Evolutionary conservation across 768 basidiomycete genomes (phyloP).

Genomic region (Pisolithus albus): DNA sequence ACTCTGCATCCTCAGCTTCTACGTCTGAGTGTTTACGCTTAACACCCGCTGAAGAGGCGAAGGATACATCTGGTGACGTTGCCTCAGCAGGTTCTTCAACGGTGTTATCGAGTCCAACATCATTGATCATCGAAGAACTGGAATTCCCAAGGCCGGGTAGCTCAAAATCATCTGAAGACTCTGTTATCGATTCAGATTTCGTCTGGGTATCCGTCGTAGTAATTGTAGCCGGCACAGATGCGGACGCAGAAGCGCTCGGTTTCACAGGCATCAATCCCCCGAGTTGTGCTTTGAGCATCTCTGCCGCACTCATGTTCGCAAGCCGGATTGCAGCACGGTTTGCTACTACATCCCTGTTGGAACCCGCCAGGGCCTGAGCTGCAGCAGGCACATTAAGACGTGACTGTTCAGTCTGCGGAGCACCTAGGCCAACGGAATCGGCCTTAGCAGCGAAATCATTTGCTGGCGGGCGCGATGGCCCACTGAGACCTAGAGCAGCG

Average conservation of each 20-base stretch:
- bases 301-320: conserved; percentile 96
- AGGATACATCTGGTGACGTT: conserved; percentile 15
- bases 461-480: conserved; percentile 41
- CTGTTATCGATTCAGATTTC: conserved; percentile 17
- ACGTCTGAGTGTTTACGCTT: conserved; percentile 44
- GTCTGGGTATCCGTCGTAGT: conserved; percentile 32
- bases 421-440: conserved; percentile 73
- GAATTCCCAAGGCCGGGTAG: conserved; percentile 29
- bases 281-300: conserved; percentile 87
- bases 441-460: conserved; percentile 71
- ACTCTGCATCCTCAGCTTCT: conserved; percentile 34
- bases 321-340: conserved; percentile 87
- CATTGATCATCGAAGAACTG: conserved; percentile 14
- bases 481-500: conserved; percentile 21
- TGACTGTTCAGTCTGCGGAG: conserved; percentile 51
- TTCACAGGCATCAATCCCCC: conserved; percentile 45
- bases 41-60: conserved; percentile 18
- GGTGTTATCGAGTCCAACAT: conserved; percentile 18
- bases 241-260: conserved; percentile 23
- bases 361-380: conserved; percentile 69
- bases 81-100: conserved; percentile 21
- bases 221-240: conserved; percentile 1
- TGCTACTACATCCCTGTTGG: conserved; percentile 85
- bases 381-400: conserved; percentile 52
- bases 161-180: conserved; percentile 28